Percentiles rank a stretch among this genome's conserved stretches.
phyloP scores from a whole-genome alignment of 106 monocot genomes.

The Narthecium ossifragum region DNA sequence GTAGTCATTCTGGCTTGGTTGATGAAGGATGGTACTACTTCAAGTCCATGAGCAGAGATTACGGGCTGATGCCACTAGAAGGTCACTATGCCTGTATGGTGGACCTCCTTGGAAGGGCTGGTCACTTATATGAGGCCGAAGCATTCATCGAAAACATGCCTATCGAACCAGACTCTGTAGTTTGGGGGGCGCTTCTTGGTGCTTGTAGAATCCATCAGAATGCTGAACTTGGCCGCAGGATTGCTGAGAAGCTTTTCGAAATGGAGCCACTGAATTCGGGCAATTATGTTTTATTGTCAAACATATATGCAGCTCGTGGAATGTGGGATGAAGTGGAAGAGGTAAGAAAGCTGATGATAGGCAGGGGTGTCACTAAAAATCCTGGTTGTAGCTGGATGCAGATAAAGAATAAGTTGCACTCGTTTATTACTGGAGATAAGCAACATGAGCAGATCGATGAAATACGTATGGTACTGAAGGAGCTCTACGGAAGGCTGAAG shows the following conservation, averaged over 20 bases:
- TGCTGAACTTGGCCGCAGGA: constrained; percentile 31
- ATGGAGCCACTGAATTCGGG: constrained; percentile 52
- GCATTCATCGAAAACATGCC: constrained; percentile 54
- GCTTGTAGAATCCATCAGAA: constrained; percentile 49
- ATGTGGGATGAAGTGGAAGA: constrained; percentile 47
- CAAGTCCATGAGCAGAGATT: constrained; percentile 43
- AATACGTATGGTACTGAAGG: constrained; percentile 23
- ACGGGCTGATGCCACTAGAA: constrained; percentile 33
- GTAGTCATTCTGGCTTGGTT: constrained; percentile 63
- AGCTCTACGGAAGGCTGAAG: constrained; percentile 22
- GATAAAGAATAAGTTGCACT: constrained; percentile 32
- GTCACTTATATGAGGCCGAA: constrained; percentile 41
- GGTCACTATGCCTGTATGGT: constrained; percentile 61
- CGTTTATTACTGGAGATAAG: constrained; percentile 30
- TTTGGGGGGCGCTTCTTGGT: constrained; percentile 56
- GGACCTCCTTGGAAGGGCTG: constrained; percentile 62
- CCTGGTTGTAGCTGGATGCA: constrained; percentile 70
- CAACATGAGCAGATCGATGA: constrained; percentile 33
- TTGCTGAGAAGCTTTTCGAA: constrained; percentile 42
- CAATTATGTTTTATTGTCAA: constrained; percentile 59
- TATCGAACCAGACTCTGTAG: constrained; percentile 48
- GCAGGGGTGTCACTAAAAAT: constrained; percentile 38
- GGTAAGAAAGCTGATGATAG: constrained; percentile 53
- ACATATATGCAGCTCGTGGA: constrained; percentile 51
- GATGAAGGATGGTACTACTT: constrained; percentile 39